Percentiles rank a stretch among this genome's conserved stretches.
Conservation (phyloP, 2,329 filamentous ascomycete species). For the Tolypocladium cylindrosporum region DNA sequence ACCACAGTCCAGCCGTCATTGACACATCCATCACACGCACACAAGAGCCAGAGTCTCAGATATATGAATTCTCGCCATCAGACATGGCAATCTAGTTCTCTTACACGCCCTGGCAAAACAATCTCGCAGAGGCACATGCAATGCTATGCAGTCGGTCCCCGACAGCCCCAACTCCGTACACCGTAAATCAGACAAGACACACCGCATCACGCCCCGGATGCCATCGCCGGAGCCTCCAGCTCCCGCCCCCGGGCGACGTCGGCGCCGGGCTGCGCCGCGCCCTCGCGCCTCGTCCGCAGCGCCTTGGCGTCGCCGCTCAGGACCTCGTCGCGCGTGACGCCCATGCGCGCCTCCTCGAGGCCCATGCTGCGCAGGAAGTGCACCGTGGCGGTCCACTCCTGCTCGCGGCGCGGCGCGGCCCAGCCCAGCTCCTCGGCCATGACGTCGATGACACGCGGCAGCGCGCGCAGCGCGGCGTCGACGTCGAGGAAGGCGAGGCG, state of each 20-base stretch:
- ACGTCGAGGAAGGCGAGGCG: conserved; percentile 69
- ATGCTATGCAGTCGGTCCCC: conserved; percentile 1
- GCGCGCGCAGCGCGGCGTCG: conserved; percentile 56
- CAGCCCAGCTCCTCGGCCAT: conserved; percentile 62
- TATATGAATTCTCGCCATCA: neutral
- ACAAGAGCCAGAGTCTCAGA: neutral
- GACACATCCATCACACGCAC: too few relatives aligned
- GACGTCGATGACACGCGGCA: conserved; percentile 61
- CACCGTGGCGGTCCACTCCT: conserved; percentile 43
- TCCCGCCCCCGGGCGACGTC: neutral
- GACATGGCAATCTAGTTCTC: neutral
- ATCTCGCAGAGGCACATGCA: neutral
- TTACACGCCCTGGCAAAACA: neutral
- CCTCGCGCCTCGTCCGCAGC: neutral
- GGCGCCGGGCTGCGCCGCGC: neutral
- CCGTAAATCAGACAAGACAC: neutral
- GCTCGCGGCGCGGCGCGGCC: conserved; percentile 47
- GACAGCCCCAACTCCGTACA: neutral
- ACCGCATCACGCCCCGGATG: neutral
- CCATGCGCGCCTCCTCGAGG: conserved; percentile 17
- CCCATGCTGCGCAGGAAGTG: conserved; percentile 36
- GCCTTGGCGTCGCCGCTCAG: conserved; percentile 1
- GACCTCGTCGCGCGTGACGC: conserved; percentile 11
- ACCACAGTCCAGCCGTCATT: too few relatives aligned
- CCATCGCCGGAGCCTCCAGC: neutral